Base-by-base conservation (phyloP, 2,329 filamentous ascomycete genomes). In the Bipolaris gigantea region DNA sequence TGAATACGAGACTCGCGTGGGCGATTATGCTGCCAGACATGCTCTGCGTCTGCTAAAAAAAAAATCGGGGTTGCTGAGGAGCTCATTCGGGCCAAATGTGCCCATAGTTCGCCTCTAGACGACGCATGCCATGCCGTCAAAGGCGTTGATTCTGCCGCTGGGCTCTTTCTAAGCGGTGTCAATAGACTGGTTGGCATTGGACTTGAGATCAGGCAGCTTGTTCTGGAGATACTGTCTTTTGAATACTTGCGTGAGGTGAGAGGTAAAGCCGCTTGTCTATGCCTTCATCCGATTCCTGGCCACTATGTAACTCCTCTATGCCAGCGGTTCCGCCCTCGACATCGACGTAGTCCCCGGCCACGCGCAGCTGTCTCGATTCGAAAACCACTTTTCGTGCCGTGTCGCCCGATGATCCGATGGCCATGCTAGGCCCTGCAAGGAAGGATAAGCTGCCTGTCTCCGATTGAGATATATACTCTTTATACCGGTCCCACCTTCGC, bases 71-170 rank as follows among this genome's bases (percentile, higher is more conserved):
- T 81, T 72, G 2, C 81, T 73, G 13, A 81, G 82, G 23, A 85
- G 78, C 38, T 85, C 83, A 30, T 78, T 73, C 47, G 77, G 77
- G 6, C 80, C 83, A 1, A 85, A 75, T 4, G 77, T 81, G 11
- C 83, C 78, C 73, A 85, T 83, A 4, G 81, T 85, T n/a, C 85
- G 74, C 62, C 79, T 76, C 66, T 81, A 85, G 1, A 85, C 75
- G 50, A 83, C 72, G 5, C 73, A 66, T 62, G 83, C 83, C 42
- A 85, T 73, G 62, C 76, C 75, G 33, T 83, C 76, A 61, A 85
- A 85, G 0, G 83, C 82, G 56, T 85, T 77, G 7, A 80, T 79
- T 5, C 76, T 66, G 8, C 72, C 72, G 7, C 60, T 61, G 5
- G 69, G 60, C 30, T 72, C 63, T 2, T 63, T 63, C 4, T 66